Evolutionary conservation across 305 asterid genomes (phyloP), one percentile per base, ranked within the genome.

Genomic region (Withania somnifera): DNA sequence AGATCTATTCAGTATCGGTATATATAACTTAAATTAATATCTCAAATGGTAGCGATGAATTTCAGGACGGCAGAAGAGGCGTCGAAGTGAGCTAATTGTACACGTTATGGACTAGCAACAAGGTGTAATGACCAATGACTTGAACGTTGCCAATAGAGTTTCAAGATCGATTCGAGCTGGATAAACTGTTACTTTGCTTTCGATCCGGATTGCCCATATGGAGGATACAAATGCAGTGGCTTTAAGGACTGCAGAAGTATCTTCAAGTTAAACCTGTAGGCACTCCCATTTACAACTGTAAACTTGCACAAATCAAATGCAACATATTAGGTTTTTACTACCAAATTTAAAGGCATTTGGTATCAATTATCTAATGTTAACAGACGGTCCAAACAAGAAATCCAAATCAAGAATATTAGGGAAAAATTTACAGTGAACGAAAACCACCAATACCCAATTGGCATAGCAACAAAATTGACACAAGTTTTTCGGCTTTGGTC

Each of bases 141-240:
- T 92, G 77, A 90, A 93, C 90, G 84, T 81, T 36, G 97, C 97
- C 2, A 93, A 93, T 88, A 93, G 95, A 5, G 95, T 93, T 32
- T 87, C 97, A 22, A 86, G 97, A 79, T 91, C 97, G 11, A 54
- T 93, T 19, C 80, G 85, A 17, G 91, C 97, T 0, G 97, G 97
- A 93, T 93, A 15, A 93, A 93, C 38, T 92, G 95, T 14, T 93
- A 91, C 22, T 89, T 90, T 77, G 95, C 89, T 9, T 93, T 93
- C 3, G 94, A 91, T 81, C 58, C 69, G 1, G 97, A 92, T 66
- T 38, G 85, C 0, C 95, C 94, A 0, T 24, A 78, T 11, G 97
- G 97, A 71, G 97, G 97, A 0, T 92, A 92, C 34, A 93, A 93
- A 85, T 82, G 76, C 86, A 93, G 98, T 85, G 97, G 98, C 0